Percentiles rank a stretch among this genome's conserved stretches.
These are phyloP conservation scores for Backusella westeae DNA, from an alignment of 192 early-diverging fungal genomes.

Conservation along the genomic window DNA sequence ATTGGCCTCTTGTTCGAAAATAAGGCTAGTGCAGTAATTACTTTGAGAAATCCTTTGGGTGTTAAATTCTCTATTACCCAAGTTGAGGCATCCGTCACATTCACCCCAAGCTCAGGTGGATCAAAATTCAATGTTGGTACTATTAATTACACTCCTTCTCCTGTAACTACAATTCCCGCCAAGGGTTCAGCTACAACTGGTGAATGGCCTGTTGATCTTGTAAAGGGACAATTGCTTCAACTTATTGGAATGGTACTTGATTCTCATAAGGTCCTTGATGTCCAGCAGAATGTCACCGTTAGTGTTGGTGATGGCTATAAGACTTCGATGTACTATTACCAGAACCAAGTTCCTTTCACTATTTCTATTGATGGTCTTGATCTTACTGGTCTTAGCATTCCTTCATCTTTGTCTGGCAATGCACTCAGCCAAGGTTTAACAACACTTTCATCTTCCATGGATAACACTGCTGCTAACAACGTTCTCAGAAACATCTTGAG, in stretches of 20 bases:
- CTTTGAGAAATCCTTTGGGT: constrained; percentile 26
- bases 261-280: not conserved
- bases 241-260: not conserved
- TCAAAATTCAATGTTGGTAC: constrained; percentile 4
- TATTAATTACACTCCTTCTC: constrained; percentile 3
- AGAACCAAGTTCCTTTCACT: constrained; percentile 8
- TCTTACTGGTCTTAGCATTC: not conserved
- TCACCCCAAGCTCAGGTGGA: not conserved
- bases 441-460: not conserved
- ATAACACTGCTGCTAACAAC: not conserved
- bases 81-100: constrained; percentile 9
- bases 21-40: constrained; percentile 11
- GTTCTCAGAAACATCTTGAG: not conserved
- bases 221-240: not conserved
- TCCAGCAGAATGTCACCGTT: constrained; percentile 9
- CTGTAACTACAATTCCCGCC: constrained; percentile 14
- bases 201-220: constrained; percentile 8
- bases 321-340: constrained; percentile 5
- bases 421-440: not conserved
- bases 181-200: constrained; percentile 5
- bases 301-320: not conserved
- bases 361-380: not conserved
- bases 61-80: constrained; percentile 8
- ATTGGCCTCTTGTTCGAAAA: not conserved
- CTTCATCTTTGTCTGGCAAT: not conserved